Percentiles rank a stretch among this genome's conserved stretches.
phyloP scores from a whole-genome alignment of 73 alveolate species.

The Tetrahymena borealis region DNA sequence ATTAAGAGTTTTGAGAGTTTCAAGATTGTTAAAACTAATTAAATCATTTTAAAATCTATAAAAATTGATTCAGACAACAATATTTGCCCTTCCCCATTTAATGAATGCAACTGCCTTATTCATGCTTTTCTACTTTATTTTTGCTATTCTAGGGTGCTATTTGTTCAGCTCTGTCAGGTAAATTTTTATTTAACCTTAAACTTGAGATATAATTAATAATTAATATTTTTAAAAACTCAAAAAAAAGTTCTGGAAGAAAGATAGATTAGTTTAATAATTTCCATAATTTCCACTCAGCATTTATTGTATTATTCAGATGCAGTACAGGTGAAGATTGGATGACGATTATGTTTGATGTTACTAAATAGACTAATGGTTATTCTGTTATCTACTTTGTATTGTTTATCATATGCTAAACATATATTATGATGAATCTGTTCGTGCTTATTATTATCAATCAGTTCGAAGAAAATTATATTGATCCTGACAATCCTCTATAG shows the following conservation, averaged over 20 bases:
- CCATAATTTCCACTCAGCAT: conserved; percentile 24
- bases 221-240: neutral
- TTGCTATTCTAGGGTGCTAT: conserved; percentile 74
- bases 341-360: conserved; percentile 56
- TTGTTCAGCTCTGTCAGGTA: conserved; percentile 34
- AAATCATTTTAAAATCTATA: conserved; percentile 50
- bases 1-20: conserved; percentile 56
- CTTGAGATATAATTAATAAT: conserved; percentile 14
- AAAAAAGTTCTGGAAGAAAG: neutral
- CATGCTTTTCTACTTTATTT: conserved; percentile 67
- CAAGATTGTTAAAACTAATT: conserved; percentile 53
- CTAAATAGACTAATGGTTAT: conserved; percentile 2
- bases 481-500: conserved; percentile 82
- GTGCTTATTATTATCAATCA: conserved; percentile 87
- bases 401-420: conserved; percentile 5
- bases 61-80: conserved; percentile 58
- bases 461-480: conserved; percentile 89
- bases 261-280: neutral
- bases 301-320: conserved; percentile 25
- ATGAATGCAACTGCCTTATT: conserved; percentile 75
- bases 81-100: conserved; percentile 77
- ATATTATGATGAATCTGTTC: conserved; percentile 51
- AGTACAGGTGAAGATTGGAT: conserved; percentile 92
- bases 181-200: neutral
- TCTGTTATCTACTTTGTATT: conserved; percentile 1